Evolutionary conservation across 1,139 yeast species (phyloP).

Genomic region (Candida sp.): DNA sequence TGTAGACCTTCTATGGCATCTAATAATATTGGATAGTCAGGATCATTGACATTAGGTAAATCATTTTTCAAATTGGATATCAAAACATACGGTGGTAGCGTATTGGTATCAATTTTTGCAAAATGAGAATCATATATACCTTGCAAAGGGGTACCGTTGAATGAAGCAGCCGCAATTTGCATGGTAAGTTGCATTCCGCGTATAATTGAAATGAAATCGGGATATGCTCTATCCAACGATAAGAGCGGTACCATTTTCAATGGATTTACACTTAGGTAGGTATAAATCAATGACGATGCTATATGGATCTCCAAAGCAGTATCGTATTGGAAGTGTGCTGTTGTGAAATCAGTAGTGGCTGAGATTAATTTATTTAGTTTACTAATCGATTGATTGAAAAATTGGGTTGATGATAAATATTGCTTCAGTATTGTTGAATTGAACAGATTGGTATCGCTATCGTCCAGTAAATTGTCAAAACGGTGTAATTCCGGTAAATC

Average conservation of each 20-base stretch:
- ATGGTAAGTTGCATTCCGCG: background rate
- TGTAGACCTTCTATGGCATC: background rate
- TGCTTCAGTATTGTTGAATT: background rate
- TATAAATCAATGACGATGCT: background rate
- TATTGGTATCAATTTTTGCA: background rate
- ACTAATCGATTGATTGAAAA: background rate
- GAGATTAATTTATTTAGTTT: background rate
- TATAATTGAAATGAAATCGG: background rate
- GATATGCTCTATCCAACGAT: background rate
- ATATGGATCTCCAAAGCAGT: background rate
- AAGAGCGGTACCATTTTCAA: background rate
- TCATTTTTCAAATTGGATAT: background rate
- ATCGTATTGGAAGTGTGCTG: background rate
- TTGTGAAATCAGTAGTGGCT: background rate
- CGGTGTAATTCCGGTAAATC: background rate
- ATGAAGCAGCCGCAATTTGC: background rate
- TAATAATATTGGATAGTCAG: background rate
- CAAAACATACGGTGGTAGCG: background rate
- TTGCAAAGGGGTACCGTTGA: background rate
- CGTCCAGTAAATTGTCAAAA: background rate
- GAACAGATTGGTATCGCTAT: background rate
- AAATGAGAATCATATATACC: background rate
- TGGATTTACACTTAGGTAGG: background rate
- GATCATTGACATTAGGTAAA: background rate
- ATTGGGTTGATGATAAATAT: background rate